Evolutionary conservation across 257 asterid genomes (phyloP), one percentile per base, ranked within the genome.

Genomic region (Salvia hispanica): DNA sequence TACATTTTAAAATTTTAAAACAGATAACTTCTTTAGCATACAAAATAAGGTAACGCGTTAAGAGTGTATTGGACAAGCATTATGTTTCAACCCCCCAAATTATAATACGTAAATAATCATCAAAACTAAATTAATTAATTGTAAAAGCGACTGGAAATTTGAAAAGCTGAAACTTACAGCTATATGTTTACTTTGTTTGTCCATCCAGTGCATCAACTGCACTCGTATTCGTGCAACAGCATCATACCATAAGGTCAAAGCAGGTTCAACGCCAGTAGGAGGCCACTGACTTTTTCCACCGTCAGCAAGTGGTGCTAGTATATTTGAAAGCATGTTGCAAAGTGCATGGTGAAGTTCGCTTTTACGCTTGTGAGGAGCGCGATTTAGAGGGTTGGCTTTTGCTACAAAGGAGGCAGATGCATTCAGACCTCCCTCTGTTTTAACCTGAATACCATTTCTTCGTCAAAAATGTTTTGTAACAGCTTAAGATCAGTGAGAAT

Each of bases 331-430:
- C 99, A 94, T 91, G 86, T 87, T 94, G 91, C 99, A 94, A 39
- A 94, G 82, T 21, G 99, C 96, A 89, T 94, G 99, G 74, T 94
- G 86, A 74, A 94, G 92, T 83, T 94, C 99, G 58, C 97, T 94
- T 80, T 94, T 94, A 61, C 99, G 89, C 76, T 86, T 94, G 76
- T 88, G 97, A 77, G 99, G 95, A 75, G 97, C 83, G 72, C 97
- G 97, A 79, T 83, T 88, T 61, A 91, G 78, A 58, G 99, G 99
- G 77, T 94, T 94, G 73, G 97, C 99, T 83, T 94, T 94, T 31
- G 97, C 97, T 64, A 94, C 95, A 83, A 94, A 94, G 64, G 99
- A 94, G 59, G 99, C 99, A 48, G 96, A 94, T 66, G 99, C 99
- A 79, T 91, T 91, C 80, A 94, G 78, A 58, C 97, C 92, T 65